Evolutionary conservation across 2,329 filamentous ascomycete species (phyloP).

Genomic region (Fusarium pseudonygamai): DNA sequence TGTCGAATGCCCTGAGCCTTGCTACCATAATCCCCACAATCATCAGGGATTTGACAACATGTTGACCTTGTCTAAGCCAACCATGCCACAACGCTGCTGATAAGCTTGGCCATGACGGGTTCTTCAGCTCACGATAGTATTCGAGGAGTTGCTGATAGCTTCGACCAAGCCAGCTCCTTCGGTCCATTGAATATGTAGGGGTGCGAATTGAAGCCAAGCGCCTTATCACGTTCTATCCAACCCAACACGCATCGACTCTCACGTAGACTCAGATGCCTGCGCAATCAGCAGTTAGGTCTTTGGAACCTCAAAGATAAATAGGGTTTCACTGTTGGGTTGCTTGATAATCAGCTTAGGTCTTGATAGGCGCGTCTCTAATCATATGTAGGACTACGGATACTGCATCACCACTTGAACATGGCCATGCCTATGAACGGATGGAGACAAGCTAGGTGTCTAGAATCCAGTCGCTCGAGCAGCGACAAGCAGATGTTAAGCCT

Average conservation of each 20-base stretch:
- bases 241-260: neutral
- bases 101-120: neutral
- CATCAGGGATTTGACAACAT: constrained; percentile 3
- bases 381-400: neutral
- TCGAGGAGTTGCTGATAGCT: neutral
- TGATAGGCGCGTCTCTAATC: neutral
- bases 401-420: neutral
- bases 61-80: constrained; percentile 1
- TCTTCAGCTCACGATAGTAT: neutral
- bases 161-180: neutral
- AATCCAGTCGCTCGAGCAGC: neutral
- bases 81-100: constrained; percentile 5
- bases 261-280: neutral
- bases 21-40: constrained; percentile 6
- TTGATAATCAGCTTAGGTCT: neutral
- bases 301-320: neutral
- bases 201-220: neutral
- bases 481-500: neutral
- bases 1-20: neutral
- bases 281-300: neutral
- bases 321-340: neutral
- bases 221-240: constrained; percentile 17
- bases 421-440: neutral
- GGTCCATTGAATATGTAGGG: neutral
- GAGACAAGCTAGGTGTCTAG: neutral